Evolutionary conservation across 2,329 filamentous ascomycete species (phyloP).

Genomic region (Aspergillus terreus): DNA sequence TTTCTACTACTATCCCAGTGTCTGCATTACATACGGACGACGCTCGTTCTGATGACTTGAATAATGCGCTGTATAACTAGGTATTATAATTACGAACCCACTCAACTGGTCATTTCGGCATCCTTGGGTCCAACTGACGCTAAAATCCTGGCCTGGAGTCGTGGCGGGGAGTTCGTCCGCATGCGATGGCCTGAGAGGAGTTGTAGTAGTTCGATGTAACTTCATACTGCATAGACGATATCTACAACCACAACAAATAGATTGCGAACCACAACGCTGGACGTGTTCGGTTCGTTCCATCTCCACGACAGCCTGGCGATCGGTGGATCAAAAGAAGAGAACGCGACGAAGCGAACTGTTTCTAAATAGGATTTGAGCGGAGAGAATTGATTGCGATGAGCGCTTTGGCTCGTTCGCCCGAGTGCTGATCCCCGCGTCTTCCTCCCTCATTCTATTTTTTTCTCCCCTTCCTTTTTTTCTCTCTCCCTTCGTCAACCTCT

Average conservation of each 20-base stretch:
- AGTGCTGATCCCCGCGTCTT: constrained; percentile 5
- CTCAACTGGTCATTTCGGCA: background rate
- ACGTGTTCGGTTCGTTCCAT: too few relatives aligned
- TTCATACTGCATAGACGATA: too few relatives aligned
- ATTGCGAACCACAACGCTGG: too few relatives aligned
- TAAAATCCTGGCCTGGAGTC: background rate
- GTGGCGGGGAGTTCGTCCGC: background rate
- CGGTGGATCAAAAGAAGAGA: background rate
- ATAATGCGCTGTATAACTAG: background rate
- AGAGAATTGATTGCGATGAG: constrained; percentile 3
- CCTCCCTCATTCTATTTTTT: background rate
- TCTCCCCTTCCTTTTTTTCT: background rate
- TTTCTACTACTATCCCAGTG: background rate
- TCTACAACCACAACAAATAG: too few relatives aligned
- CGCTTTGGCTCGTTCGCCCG: constrained; percentile 3
- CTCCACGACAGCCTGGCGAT: too few relatives aligned
- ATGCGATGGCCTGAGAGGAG: background rate
- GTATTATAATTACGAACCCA: background rate
- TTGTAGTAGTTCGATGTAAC: too few relatives aligned
- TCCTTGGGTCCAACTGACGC: background rate
- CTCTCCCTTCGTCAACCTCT: background rate
- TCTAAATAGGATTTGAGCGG: background rate
- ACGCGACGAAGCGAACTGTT: background rate
- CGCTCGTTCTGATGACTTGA: background rate
- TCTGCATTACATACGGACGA: background rate